Evolutionary conservation across 768 basidiomycete species (phyloP).

Genomic region (Boletus subparvulus): DNA sequence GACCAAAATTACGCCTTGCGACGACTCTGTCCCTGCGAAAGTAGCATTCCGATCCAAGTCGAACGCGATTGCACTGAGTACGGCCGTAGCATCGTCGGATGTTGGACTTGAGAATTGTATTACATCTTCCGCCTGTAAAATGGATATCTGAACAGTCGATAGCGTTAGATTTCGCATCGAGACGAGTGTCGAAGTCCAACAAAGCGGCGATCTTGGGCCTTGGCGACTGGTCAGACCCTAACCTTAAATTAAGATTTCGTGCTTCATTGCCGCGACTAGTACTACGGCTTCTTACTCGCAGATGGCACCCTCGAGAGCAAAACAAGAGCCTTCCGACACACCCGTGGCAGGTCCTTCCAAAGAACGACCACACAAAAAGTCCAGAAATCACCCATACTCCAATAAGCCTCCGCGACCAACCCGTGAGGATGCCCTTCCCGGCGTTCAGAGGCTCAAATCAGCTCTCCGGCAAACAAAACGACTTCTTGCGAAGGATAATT

Average conservation of each 20-base stretch:
- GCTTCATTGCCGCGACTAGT: neutral
- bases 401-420: constrained; percentile 4
- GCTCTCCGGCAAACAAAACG: constrained; percentile 79
- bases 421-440: constrained; percentile 41
- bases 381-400: constrained; percentile 13
- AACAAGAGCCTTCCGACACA: neutral
- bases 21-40: constrained; percentile 62
- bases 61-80: constrained; percentile 49
- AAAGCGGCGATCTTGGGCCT: neutral
- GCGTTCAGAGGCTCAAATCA: constrained; percentile 86
- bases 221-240: constrained; percentile 12
- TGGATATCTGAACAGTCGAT: constrained; percentile 29
- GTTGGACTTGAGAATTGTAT: constrained; percentile 13
- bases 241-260: constrained; percentile 8
- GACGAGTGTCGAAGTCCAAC: neutral
- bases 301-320: constrained; percentile 23
- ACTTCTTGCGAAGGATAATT: constrained; percentile 78
- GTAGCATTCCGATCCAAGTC: constrained; percentile 64
- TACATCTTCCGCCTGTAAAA: constrained; percentile 16
- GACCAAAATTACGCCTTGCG: constrained; percentile 56
- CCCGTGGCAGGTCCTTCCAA: constrained; percentile 13
- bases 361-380: constrained; percentile 13
- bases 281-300: too few relatives aligned
- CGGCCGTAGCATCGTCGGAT: constrained; percentile 26
- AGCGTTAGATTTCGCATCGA: constrained; percentile 60